Evolutionary conservation across 2,329 filamentous ascomycete species (phyloP).

Genomic region (Phymatotrichopsis omnivora): DNA sequence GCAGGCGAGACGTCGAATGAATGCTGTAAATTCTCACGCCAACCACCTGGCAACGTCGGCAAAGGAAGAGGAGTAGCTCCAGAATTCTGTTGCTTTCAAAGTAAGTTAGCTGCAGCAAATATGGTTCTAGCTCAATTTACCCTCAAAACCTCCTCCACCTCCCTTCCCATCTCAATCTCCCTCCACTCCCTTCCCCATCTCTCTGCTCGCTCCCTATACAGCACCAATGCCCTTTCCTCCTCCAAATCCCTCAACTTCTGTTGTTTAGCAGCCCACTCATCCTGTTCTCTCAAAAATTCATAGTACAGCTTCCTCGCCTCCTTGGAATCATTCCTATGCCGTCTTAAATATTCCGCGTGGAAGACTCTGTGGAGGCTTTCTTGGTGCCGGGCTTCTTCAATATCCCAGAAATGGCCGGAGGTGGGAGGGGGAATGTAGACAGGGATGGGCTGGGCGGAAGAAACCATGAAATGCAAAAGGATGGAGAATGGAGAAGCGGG

Average conservation of each 20-base stretch:
- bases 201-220: slow-evolving; percentile 16
- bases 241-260: slow-evolving; percentile 16
- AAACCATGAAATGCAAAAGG: no score
- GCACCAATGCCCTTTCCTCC: slow-evolving; percentile 2
- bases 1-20: no score
- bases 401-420: slow-evolving; percentile 19
- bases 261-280: slow-evolving; percentile 23
- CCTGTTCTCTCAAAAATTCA: slow-evolving; percentile 18
- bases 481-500: no score
- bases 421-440: background rate
- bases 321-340: slow-evolving; percentile 15
- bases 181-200: slow-evolving; percentile 21
- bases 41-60: no score
- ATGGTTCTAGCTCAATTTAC: background rate
- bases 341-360: slow-evolving; percentile 20
- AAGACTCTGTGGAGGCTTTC: slow-evolving; percentile 20
- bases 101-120: background rate
- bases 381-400: slow-evolving; percentile 22
- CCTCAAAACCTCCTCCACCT: slow-evolving; percentile 13
- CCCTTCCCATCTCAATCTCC: slow-evolving; percentile 7
- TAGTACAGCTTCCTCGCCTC: slow-evolving; percentile 20
- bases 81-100: background rate
- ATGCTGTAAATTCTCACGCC: no score
- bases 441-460: no score
- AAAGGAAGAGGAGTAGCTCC: background rate